Conservation (phyloP, 306 rosid species). For the Medicago ruthenica region DNA sequence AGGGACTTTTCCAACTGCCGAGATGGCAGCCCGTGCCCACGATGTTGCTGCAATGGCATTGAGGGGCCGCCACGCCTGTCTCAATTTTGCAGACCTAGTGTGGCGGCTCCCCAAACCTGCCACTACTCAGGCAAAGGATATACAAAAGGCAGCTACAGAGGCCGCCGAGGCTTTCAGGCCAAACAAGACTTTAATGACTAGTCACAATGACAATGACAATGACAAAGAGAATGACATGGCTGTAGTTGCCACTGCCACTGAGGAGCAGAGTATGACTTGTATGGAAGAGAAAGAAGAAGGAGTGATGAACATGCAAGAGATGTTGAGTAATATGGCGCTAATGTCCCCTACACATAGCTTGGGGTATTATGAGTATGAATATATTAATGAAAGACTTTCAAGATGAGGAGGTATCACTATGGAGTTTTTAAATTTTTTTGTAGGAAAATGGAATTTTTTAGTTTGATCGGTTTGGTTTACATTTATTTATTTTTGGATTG, state of each 20-base stretch:
- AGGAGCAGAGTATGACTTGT: constrained; percentile 22
- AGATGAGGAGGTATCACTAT: background rate
- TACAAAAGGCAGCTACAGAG: constrained; percentile 57
- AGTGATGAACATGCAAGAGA: constrained; percentile 49
- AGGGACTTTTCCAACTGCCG: constrained; percentile 66
- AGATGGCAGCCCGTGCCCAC: constrained; percentile 90
- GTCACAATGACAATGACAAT: too few species aligned
- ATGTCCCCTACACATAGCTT: constrained; percentile 61
- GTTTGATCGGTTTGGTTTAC: background rate
- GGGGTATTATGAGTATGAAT: constrained; percentile 51
- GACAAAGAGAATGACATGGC: background rate
- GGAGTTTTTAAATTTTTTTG: background rate
- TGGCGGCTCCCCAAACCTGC: constrained; percentile 66
- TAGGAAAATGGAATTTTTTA: background rate
- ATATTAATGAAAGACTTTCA: background rate
- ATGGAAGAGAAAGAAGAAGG: constrained; percentile 56
- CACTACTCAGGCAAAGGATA: constrained; percentile 54
- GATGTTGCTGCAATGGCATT: constrained; percentile 79
- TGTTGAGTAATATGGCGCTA: constrained; percentile 71
- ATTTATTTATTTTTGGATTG: background rate
- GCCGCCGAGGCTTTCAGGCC: constrained; percentile 77
- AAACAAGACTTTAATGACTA: background rate
- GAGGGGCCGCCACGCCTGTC: constrained; percentile 62
- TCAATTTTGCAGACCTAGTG: constrained; percentile 73
- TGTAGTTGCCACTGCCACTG: background rate